A percentile compares a stretch with the other conserved stretches of the same genome.
Conservation (phyloP, 1,284 basidiomycete genomes). For the Rhodotorula sp. region DNA sequence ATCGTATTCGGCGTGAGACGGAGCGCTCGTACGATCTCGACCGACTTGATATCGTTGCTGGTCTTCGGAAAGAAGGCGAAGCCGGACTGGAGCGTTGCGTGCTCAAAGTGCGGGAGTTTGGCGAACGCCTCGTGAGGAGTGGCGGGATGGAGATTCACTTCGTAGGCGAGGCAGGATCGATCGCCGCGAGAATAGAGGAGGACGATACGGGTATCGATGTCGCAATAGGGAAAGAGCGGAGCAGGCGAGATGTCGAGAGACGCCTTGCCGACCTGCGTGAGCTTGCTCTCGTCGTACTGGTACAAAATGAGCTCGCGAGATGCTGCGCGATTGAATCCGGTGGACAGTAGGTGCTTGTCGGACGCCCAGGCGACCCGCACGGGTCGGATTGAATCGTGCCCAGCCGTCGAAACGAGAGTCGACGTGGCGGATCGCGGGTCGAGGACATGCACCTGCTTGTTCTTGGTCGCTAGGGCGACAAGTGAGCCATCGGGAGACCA, state of each 20-base stretch:
- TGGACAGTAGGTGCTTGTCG: slow-evolving; percentile 47
- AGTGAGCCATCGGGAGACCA: slow-evolving; percentile 49
- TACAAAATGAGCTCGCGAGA: slow-evolving; percentile 52
- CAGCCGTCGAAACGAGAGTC: slow-evolving; percentile 39
- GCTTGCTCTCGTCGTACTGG: slow-evolving; percentile 27
- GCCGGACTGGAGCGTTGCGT: slow-evolving; percentile 49
- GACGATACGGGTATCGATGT: slow-evolving; percentile 52
- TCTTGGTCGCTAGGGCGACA: slow-evolving; percentile 52
- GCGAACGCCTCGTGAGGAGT: slow-evolving; percentile 35
- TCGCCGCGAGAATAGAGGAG: slow-evolving; percentile 54
- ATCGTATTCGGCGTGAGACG: slow-evolving; percentile 85
- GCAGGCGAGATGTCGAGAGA: slow-evolving; percentile 53
- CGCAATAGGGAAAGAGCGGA: slow-evolving; percentile 52
- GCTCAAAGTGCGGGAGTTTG: slow-evolving; percentile 49
- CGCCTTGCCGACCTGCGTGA: slow-evolving; percentile 43
- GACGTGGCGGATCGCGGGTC: slow-evolving; percentile 47
- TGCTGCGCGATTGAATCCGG: slow-evolving; percentile 52
- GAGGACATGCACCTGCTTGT: slow-evolving; percentile 49
- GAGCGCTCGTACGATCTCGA: slow-evolving; percentile 63
- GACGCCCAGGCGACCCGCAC: slow-evolving; percentile 53
- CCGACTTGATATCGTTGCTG: slow-evolving; percentile 55
- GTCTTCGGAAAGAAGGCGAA: slow-evolving; percentile 51
- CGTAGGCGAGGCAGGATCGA: slow-evolving; percentile 50
- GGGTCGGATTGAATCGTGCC: slow-evolving; percentile 51
- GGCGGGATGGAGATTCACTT: slow-evolving; percentile 44